phyloP scores from a whole-genome alignment of 1,284 basidiomycete genomes.

The Acaromyces ingoldii region DNA sequence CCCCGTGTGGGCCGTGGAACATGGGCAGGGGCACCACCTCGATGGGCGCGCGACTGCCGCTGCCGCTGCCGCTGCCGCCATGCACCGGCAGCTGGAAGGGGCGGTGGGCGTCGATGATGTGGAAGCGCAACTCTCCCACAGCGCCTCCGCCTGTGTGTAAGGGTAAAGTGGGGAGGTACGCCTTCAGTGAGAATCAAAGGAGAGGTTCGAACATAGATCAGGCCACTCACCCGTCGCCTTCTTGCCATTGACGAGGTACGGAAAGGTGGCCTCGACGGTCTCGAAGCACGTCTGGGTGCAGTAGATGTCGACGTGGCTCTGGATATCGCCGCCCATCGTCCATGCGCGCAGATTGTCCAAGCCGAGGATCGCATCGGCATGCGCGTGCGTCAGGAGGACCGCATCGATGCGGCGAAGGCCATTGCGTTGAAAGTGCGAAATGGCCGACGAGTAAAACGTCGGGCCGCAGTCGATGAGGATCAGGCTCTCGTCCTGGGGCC shows the following conservation, averaged over 20 bases:
- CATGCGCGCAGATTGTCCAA: slow-evolving; percentile 44
- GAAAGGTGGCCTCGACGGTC: slow-evolving; percentile 36
- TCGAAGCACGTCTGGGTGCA: slow-evolving; percentile 33
- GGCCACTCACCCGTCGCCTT: slow-evolving; percentile 21
- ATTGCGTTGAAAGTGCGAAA: slow-evolving; percentile 26
- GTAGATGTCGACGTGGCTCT: slow-evolving; percentile 40
- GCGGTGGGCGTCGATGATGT: slow-evolving; percentile 32
- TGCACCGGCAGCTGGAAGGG: slow-evolving; percentile 13
- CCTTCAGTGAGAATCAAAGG: no score
- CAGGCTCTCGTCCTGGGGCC: slow-evolving; percentile 4
- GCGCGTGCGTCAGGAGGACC: slow-evolving; percentile 44
- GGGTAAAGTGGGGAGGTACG: neutral
- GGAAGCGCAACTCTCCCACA: slow-evolving; percentile 42
- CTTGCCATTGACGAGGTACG: slow-evolving; percentile 38
- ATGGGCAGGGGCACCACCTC: slow-evolving; percentile 32
- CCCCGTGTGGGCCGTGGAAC: slow-evolving; percentile 41
- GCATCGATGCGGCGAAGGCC: slow-evolving; percentile 34
- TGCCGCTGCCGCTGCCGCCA: slow-evolving; percentile 1
- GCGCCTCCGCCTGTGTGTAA: slow-evolving; percentile 31
- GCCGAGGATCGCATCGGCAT: slow-evolving; percentile 46
- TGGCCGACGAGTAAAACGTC: slow-evolving; percentile 39
- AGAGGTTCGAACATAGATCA: neutral
- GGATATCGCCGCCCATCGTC: slow-evolving; percentile 42
- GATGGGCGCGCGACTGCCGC: slow-evolving; percentile 9
- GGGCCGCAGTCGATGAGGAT: slow-evolving; percentile 48